A percentile compares a stretch with the other conserved stretches of the same genome.
phyloP scores from a whole-genome alignment of 495 filamentous ascomycete genomes.

The Penicillium mononematosum region DNA sequence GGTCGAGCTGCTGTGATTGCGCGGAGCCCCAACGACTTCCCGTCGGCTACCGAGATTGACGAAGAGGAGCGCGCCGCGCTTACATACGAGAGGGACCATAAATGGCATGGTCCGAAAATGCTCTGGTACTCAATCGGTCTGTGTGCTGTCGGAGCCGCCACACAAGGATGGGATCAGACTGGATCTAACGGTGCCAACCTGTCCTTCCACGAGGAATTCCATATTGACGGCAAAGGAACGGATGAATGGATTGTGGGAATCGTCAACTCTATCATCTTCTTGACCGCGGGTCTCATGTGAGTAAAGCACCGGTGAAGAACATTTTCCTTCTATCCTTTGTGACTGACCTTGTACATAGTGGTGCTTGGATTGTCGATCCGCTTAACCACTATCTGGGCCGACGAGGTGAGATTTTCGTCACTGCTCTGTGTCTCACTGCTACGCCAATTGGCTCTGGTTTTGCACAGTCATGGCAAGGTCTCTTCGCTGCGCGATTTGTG shows the following conservation, averaged over 20 bases:
- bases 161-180: slow-evolving; percentile 64
- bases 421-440: slow-evolving; percentile 49
- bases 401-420: slow-evolving; percentile 56
- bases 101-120: slow-evolving; percentile 36
- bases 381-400: slow-evolving; percentile 56
- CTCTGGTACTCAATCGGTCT: slow-evolving; percentile 38
- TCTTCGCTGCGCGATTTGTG: slow-evolving; percentile 54
- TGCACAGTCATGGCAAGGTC: slow-evolving; percentile 52
- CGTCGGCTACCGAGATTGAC: slow-evolving; percentile 18
- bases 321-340: slow-evolving; percentile 15
- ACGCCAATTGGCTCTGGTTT: slow-evolving; percentile 53
- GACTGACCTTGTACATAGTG: slow-evolving; percentile 35
- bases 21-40: slow-evolving; percentile 25
- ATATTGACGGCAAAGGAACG: slow-evolving; percentile 38
- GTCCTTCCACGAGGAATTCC: slow-evolving; percentile 54
- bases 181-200: slow-evolving; percentile 67
- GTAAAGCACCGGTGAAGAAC: slow-evolving; percentile 34
- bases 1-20: slow-evolving; percentile 41
- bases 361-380: slow-evolving; percentile 51
- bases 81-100: slow-evolving; percentile 32
- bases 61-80: slow-evolving; percentile 27
- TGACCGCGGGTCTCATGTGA: slow-evolving; percentile 38
- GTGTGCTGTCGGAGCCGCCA: slow-evolving; percentile 38
- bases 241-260: slow-evolving; percentile 61
- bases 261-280: slow-evolving; percentile 50